Base-by-base conservation (phyloP, 2,329 filamentous ascomycete species). In the Fusarium illudens region DNA sequence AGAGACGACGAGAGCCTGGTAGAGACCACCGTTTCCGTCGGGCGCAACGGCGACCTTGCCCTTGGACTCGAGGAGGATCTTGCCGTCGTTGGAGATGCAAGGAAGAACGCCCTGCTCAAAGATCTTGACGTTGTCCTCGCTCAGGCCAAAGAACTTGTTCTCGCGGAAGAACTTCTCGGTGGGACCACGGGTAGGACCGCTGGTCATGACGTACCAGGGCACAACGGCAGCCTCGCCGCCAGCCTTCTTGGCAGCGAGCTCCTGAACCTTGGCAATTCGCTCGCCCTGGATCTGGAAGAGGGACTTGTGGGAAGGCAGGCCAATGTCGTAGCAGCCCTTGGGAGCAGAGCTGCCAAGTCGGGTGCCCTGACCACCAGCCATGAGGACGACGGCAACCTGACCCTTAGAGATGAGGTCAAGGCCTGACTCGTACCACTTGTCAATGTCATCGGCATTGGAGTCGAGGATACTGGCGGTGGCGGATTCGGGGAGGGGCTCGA, bases 121-220 rank as follows among this genome's bases (percentile, higher is more conserved):
- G 79, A 98, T 92, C 71, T 91, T 81, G 64, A 99, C 91, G 76
- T 99, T 96, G 78, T 91, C 89, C 81, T 92, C 87, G 71, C 90
- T 86, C 63, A 99, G 83, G 6, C 96, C 96, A 79, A 99, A 99
- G 84, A 94, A 98, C 60, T 88, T 87, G 84, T 98, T 86, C 80
- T 97, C 86, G 78, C 92, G 83, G 80, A 99, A 98, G 84, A 96
- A 99, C 65, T 91, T 85, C 84, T 97, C 92, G n/a, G 96, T 99
- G 37, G 94, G 93, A 65, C 89, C 89, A 71, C 94, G 89, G 8
- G 96, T 99, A 46, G 96, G 96, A 5, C 96, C 96, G 75, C 93
- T 97, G 75, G 96, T 99, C 96, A 99, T 99, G 80, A 99, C 93
- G 82, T 99, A 99, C 96, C 96, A 99, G 12, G 96, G 96, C 39